Evolutionary conservation across 1,284 basidiomycete genomes (phyloP), one percentile per base, ranked within the genome.

Genomic region (Ustilago xerochloae): DNA sequence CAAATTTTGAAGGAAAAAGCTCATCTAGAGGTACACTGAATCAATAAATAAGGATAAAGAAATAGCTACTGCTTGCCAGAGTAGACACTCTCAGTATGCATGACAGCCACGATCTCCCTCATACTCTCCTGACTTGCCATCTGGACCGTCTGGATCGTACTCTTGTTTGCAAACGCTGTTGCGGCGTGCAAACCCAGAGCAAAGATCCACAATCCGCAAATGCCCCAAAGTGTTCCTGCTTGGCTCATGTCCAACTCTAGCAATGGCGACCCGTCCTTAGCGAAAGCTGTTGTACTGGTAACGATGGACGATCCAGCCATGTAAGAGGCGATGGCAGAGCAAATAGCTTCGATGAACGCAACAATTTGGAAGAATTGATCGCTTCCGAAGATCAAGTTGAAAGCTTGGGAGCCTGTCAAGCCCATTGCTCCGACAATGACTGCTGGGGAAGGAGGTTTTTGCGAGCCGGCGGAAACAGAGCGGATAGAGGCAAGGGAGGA

Each of bases 351-450:
- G 33, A 73, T 24, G 32, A 73, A 73, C 2, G 49, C 28, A 29
- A 73, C 56, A 64, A 68, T 73, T 24, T 73, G 70, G 52, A 73
- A 73, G 30, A 73, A 73, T 5, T 62, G 60, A 41, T 73, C 70
- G 51, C 59, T 63, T 9, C 70, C 70, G 51, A 73, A 73, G 30
- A 73, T 54, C 3, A 73, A 28, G 46, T 73, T 73, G 70, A 73
- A 73, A 10, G 70, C 70, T 36, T 68, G 64, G 0, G 38, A 36
- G 2, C 56, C 53, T 0, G 39, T 68, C 1, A 73, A 41, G 2
- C 70, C 64, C 60, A 73, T 63, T 2, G 70, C 70, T 45, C 64
- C 61, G 9, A 54, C 60, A 3, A 64, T 52, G 20, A 64, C 46
- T 6, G 70, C 64, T 1, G 64, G n/a, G 6, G 55, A 57, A 5